A percentile compares a stretch with the other conserved stretches of the same genome.
Evolutionary conservation across 331 rosid species (phyloP).

Genomic region (Phaseolus coccineus): DNA sequence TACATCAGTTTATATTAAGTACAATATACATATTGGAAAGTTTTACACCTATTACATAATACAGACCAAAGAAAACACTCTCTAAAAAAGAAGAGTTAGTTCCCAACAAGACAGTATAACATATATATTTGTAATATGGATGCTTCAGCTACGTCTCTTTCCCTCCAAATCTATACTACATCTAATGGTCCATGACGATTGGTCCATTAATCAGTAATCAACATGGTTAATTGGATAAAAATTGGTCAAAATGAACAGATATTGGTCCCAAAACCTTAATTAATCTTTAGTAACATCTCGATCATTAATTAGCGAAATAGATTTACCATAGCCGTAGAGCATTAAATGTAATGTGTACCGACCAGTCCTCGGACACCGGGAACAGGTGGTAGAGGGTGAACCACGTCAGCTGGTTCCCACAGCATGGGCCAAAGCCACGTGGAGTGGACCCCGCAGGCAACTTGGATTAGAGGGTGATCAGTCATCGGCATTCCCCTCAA

Average conservation of each 20-base stretch:
- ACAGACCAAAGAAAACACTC: neutral
- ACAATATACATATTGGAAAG: neutral
- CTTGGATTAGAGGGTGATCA: too few relatives aligned
- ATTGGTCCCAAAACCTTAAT: neutral
- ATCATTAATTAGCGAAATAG: neutral
- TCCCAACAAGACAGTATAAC: neutral
- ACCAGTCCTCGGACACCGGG: too few relatives aligned
- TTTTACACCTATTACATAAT: neutral
- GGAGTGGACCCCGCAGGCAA: too few relatives aligned
- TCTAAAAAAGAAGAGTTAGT: neutral
- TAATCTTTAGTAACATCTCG: neutral
- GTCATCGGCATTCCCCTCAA: too few relatives aligned
- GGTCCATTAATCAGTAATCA: neutral
- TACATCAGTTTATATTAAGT: neutral
- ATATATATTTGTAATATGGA: neutral
- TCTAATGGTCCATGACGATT: neutral
- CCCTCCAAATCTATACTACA: neutral
- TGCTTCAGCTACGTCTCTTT: neutral
- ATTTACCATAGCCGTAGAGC: neutral
- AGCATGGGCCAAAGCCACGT: too few relatives aligned
- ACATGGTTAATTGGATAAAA: neutral
- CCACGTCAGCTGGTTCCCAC: too few relatives aligned
- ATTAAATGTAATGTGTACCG: slow-evolving; percentile 11
- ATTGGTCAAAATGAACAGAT: too few relatives aligned
- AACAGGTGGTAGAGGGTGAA: too few relatives aligned